Conservation (phyloP, 352 stramenopile genomes). For the Globisporangium carolinianum region DNA sequence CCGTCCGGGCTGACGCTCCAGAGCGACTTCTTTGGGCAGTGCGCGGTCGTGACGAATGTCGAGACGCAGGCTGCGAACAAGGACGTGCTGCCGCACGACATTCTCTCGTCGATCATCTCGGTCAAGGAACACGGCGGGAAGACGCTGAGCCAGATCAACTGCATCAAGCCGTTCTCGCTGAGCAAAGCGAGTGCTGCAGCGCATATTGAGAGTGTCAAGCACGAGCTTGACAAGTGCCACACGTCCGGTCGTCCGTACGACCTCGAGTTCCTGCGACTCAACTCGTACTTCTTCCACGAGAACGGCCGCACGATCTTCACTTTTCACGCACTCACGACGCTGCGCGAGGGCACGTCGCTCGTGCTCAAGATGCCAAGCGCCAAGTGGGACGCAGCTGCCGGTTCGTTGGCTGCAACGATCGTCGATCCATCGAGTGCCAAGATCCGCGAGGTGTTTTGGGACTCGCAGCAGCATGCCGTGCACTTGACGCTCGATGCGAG, state of each 20-base stretch:
- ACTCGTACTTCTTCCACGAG: slow-evolving; percentile 49
- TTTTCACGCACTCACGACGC: slow-evolving; percentile 22
- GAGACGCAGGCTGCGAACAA: slow-evolving; percentile 21
- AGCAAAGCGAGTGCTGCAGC: slow-evolving; percentile 17
- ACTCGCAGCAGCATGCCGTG: slow-evolving; percentile 32
- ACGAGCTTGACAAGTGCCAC: slow-evolving; percentile 21
- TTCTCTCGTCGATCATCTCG: slow-evolving; percentile 32
- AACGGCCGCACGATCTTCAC: slow-evolving; percentile 33
- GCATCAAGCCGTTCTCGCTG: slow-evolving; percentile 42
- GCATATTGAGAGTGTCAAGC: slow-evolving; percentile 26
- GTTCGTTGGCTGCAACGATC: slow-evolving; percentile 15
- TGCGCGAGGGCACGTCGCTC: slow-evolving; percentile 19
- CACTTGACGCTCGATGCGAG: slow-evolving; percentile 30
- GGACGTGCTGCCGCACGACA: slow-evolving; percentile 21
- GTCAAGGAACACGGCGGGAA: slow-evolving; percentile 16
- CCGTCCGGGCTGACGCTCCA: slow-evolving; percentile 34
- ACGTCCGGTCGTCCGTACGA: slow-evolving; percentile 30
- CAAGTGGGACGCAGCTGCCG: slow-evolving; percentile 28
- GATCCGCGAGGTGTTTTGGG: slow-evolving; percentile 35
- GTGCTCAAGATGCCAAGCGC: slow-evolving; percentile 37
- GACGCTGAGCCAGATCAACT: slow-evolving; percentile 29
- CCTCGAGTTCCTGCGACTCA: slow-evolving; percentile 49
- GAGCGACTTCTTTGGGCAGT: slow-evolving; percentile 55
- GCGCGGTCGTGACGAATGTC: slow-evolving; percentile 32
- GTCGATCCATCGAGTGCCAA: slow-evolving; percentile 20